These are phyloP conservation scores for Ceratocystis albifundus DNA, from an alignment of 2,329 filamentous ascomycete genomes.

Conservation along the genomic window DNA sequence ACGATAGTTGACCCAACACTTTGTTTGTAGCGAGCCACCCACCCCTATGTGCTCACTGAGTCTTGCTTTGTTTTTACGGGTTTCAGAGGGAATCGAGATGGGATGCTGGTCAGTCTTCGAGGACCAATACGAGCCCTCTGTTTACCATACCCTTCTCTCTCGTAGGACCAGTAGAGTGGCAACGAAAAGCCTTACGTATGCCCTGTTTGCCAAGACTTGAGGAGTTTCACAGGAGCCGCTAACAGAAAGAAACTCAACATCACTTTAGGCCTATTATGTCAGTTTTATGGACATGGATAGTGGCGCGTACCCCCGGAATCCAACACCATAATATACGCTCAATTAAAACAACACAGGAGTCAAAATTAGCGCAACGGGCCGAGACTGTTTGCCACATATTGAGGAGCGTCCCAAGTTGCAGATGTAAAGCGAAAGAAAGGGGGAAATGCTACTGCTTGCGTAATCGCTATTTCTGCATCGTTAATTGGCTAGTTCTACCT, in stretches of 20 bases:
- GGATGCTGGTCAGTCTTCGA: not conserved
- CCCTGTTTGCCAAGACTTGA: not conserved
- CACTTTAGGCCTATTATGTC: not conserved
- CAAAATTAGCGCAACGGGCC: no score
- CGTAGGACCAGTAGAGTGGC: not conserved
- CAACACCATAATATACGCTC: no score
- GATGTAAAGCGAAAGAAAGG: not conserved
- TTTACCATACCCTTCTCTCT: not conserved
- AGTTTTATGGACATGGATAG: not conserved
- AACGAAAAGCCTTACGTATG: slow-evolving; percentile 9
- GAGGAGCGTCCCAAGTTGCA: no score
- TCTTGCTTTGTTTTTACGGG: not conserved
- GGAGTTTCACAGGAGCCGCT: not conserved
- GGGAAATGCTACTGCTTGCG: not conserved
- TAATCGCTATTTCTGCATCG: not conserved
- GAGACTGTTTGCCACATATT: no score
- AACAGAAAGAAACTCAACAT: not conserved
- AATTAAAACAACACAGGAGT: no score
- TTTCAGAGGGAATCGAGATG: not conserved
- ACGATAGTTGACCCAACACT: no score
- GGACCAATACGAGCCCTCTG: not conserved
- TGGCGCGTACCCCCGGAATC: not conserved
- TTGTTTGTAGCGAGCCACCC: no score
- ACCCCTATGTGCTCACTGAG: not conserved
- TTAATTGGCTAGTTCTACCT: not conserved